Evolutionary conservation across 495 filamentous ascomycete genomes (phyloP).

Genomic region (Annulohypoxylon moriforme): DNA sequence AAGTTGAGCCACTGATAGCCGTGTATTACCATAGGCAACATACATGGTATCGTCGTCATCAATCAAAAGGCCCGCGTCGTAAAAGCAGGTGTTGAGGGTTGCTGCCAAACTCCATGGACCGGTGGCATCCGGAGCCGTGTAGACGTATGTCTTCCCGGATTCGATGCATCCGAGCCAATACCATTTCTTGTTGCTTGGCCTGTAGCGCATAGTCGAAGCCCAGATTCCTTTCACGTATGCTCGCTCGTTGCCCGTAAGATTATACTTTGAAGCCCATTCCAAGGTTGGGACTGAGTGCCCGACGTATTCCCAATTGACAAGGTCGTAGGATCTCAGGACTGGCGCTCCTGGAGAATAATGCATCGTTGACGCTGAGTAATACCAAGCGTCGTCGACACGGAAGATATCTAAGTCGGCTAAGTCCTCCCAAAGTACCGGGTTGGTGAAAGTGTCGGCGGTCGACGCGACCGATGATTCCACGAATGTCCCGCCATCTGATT

Average conservation of each 20-base stretch:
- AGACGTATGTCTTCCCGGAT: slow-evolving; percentile 58
- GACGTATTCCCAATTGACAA: slow-evolving; percentile 66
- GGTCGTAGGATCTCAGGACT: slow-evolving; percentile 65
- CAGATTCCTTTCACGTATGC: slow-evolving; percentile 67
- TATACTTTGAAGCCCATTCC: slow-evolving; percentile 58
- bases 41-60: slow-evolving; percentile 68
- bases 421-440: slow-evolving; percentile 61
- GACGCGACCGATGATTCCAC: not conserved
- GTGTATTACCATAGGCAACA: slow-evolving; percentile 43
- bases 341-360: slow-evolving; percentile 69
- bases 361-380: slow-evolving; percentile 68
- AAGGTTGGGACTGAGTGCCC: slow-evolving; percentile 64
- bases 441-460: slow-evolving; percentile 47
- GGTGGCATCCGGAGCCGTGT: slow-evolving; percentile 51
- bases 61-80: slow-evolving; percentile 66
- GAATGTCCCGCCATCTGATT: not conserved
- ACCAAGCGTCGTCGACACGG: slow-evolving; percentile 44
- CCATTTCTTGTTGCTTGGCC: slow-evolving; percentile 57
- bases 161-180: slow-evolving; percentile 69
- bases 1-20: slow-evolving; percentile 6
- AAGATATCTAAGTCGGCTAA: slow-evolving; percentile 55
- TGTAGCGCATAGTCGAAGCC: slow-evolving; percentile 65
- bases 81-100: slow-evolving; percentile 61
- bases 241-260: slow-evolving; percentile 51
- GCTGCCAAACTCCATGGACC: slow-evolving; percentile 47